phyloP scores from a whole-genome alignment of 2,329 filamentous ascomycete genomes.

The Sordariomycetes sp. region DNA sequence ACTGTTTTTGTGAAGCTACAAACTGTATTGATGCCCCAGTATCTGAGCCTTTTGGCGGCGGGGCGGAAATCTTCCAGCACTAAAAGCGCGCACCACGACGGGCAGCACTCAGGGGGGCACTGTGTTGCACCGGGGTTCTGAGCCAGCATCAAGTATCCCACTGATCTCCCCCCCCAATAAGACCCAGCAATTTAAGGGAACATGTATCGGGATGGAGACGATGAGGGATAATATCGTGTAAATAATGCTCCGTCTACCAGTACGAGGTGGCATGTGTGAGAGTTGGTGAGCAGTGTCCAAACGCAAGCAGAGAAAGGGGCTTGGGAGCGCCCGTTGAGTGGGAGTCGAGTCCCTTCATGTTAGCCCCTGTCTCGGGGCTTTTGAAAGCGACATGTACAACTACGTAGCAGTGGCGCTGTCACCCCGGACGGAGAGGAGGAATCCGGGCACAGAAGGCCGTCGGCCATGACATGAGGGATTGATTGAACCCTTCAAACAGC shows the following conservation, averaged over 20 bases:
- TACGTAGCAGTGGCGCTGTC: too few relatives aligned
- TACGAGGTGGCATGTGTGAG: too few relatives aligned
- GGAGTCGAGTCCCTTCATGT: too few relatives aligned
- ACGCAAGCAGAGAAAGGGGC: too few relatives aligned
- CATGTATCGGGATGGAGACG: not conserved
- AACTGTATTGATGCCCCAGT: not conserved
- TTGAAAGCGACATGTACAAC: too few relatives aligned
- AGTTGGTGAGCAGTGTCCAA: not conserved
- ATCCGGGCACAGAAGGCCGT: too few relatives aligned
- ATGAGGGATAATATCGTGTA: not conserved
- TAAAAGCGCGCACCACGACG: not conserved
- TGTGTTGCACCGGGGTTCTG: constrained; percentile 1
- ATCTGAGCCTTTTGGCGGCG: not conserved
- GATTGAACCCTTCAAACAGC: too few relatives aligned
- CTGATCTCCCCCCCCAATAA: constrained; percentile 3
- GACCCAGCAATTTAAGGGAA: constrained; percentile 4
- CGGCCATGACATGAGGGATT: too few relatives aligned
- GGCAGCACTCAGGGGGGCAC: not conserved
- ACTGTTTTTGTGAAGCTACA: not conserved
- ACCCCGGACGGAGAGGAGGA: too few relatives aligned
- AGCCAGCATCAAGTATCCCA: constrained; percentile 1
- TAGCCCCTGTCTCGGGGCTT: too few relatives aligned
- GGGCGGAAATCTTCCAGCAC: not conserved
- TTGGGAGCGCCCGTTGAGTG: too few relatives aligned
- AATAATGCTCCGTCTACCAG: not conserved